Evolutionary conservation across 306 rosid genomes (phyloP).

Genomic region (Astragalus membranaceus): DNA sequence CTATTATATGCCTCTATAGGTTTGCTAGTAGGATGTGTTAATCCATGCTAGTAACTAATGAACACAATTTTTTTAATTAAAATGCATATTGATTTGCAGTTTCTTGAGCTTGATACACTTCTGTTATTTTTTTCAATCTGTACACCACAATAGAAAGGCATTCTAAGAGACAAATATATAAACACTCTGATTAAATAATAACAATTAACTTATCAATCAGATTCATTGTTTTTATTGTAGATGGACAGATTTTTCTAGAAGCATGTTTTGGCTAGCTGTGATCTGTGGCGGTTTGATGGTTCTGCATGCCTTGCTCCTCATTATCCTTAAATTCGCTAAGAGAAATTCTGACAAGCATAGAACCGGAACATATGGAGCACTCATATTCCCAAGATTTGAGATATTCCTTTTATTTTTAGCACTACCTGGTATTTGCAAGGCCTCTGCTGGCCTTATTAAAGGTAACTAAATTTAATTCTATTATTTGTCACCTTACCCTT

Average conservation of each 20-base stretch:
- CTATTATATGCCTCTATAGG: background rate
- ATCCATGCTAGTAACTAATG: background rate
- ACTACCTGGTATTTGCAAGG: conserved; percentile 64
- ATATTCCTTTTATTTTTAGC: conserved; percentile 70
- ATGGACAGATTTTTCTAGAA: conserved; percentile 71
- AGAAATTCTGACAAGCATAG: conserved; percentile 44
- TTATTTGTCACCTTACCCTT: background rate
- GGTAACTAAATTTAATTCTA: conserved; percentile 36
- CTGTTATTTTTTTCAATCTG: background rate
- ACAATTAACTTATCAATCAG: background rate
- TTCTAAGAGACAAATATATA: background rate
- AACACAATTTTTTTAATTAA: background rate
- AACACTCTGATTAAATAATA: background rate
- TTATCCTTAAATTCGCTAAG: conserved; percentile 56
- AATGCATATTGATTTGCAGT: background rate
- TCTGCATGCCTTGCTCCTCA: conserved; percentile 57
- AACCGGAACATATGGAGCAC: conserved; percentile 57
- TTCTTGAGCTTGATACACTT: background rate
- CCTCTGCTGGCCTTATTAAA: conserved; percentile 54
- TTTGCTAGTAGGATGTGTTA: background rate
- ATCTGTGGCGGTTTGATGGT: conserved; percentile 57
- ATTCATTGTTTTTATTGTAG: conserved; percentile 29
- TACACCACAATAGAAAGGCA: background rate
- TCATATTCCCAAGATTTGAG: conserved; percentile 80
- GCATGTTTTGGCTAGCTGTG: conserved; percentile 80